Evolutionary conservation across 306 rosid genomes (phyloP), one percentile per base, ranked within the genome.

Genomic region (Castanospermum australe): DNA sequence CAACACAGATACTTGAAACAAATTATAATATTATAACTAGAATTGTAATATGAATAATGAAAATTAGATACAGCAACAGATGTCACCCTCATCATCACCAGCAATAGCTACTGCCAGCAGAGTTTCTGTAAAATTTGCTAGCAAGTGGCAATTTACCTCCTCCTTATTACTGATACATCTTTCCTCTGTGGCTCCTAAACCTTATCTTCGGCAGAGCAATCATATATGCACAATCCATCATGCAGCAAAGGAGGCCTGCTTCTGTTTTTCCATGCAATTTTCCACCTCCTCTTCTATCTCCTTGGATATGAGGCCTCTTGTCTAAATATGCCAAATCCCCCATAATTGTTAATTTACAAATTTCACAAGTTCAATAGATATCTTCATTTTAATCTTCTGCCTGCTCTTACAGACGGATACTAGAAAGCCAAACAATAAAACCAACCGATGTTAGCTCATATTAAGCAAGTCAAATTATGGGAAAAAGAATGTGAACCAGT

Each of bases 391-490:
- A 67, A 11, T 35, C 45, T 7, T 35, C 57, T 38, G 85, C 47
- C 6, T 35, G 67, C 41, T 44, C 62, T 2, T 67, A 71, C 52
- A 59, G 62, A 67, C 50, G 60, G 35, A 67, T 75, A 38, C 81
- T 75, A 67, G 42, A 67, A 63, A 67, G 30, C 42, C 39, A 55
- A 60, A 3, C 69, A 63, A 36, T 8, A n/a, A 28, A 15, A 36
- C n/a, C 14, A 35, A 45, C 45, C 47, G 8, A 35, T 17, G 6
- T n/a, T 35, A 64, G 12, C 30, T 55, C 8, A 55, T 1, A 20
- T 20, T 8, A 22, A 55, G 32, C 61, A 0, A 21, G 15, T 21
- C 32, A 55, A 28, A 28, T 28, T 1, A 28, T 28, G 1, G 32
- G 32, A 1, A 28, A 28, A 28, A 28, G 32, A 28, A 1, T 28